Conservation (phyloP, 1,284 basidiomycete genomes). For the Heterobasidion parviporum region DNA sequence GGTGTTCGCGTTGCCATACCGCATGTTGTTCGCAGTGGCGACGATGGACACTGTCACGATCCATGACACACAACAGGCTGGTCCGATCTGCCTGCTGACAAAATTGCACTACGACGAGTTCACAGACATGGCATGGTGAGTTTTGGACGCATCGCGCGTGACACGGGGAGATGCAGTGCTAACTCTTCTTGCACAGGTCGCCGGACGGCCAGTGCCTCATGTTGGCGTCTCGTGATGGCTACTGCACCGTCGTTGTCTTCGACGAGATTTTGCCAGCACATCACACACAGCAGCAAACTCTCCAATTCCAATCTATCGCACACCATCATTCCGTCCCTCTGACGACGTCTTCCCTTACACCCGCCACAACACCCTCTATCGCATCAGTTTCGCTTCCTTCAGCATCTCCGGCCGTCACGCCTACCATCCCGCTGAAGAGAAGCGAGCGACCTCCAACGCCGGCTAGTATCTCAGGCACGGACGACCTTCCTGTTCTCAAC, state of each 20-base stretch:
- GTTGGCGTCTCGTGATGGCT: conserved; percentile 91
- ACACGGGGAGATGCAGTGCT: conserved; percentile 2
- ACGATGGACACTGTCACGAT: conserved; percentile 95
- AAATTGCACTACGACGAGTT: conserved; percentile 98
- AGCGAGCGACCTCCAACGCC: conserved; percentile 44
- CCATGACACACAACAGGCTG: conserved; percentile 95
- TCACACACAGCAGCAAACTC: conserved; percentile 80
- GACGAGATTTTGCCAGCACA: conserved; percentile 85
- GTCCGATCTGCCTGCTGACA: conserved; percentile 87
- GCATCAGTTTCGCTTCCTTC: conserved; percentile 25
- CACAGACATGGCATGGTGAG: conserved; percentile 93
- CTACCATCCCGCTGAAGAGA: conserved; percentile 45
- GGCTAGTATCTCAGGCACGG: conserved; percentile 35
- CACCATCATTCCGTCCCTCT: conserved; percentile 70
- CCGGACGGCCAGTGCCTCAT: conserved; percentile 92
- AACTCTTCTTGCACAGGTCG: conserved; percentile 55
- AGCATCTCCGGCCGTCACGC: conserved; percentile 30
- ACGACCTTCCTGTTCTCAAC: conserved; percentile 4
- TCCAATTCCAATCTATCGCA: conserved; percentile 83
- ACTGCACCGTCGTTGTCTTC: conserved; percentile 90
- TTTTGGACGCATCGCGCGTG: conserved; percentile 12
- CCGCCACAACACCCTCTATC: conserved; percentile 30
- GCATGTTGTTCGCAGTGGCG: conserved; percentile 93
- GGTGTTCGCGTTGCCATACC: conserved; percentile 86
- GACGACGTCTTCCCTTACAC: conserved; percentile 28